A percentile compares a stretch with the other conserved stretches of the same genome.
Conservation (phyloP, 345 rosid genomes). For the Pistacia vera region DNA sequence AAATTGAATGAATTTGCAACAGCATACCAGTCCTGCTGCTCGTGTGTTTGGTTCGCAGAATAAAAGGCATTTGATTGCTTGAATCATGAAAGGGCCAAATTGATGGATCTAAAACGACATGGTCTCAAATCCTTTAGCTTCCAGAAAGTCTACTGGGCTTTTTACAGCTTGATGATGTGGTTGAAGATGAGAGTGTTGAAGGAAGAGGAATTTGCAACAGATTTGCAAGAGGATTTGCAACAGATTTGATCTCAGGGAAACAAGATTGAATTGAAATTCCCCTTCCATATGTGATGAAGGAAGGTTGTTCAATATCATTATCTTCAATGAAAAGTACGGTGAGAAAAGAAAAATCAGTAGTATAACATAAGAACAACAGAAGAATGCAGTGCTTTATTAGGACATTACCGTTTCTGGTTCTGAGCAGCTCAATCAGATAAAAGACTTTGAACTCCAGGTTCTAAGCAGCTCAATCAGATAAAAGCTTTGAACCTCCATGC, state of each 20-base stretch:
- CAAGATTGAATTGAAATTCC: conserved; percentile 20
- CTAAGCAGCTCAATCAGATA: no score
- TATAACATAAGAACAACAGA: no score
- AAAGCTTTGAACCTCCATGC: no score
- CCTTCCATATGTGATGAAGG: neutral
- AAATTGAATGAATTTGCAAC: no score
- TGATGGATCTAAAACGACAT: conserved; percentile 6
- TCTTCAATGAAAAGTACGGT: no score
- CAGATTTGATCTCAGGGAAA: conserved; percentile 20
- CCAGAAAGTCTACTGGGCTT: neutral
- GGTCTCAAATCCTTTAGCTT: neutral
- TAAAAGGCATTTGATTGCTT: conserved; percentile 1
- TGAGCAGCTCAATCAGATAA: no score
- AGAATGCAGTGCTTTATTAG: no score
- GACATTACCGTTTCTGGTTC: no score
- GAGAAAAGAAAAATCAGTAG: no score
- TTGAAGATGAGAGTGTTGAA: conserved; percentile 3
- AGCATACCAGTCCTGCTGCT: neutral
- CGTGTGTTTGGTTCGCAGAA: neutral
- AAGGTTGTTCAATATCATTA: conserved; percentile 10
- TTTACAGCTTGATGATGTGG: neutral
- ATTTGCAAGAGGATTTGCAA: conserved; percentile 14
- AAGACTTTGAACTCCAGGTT: no score
- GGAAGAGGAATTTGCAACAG: no score
- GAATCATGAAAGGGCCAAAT: conserved; percentile 13